Evolutionary conservation across 2,329 filamentous ascomycete species (phyloP).

Genomic region (Ophiostoma triangulosporum): DNA sequence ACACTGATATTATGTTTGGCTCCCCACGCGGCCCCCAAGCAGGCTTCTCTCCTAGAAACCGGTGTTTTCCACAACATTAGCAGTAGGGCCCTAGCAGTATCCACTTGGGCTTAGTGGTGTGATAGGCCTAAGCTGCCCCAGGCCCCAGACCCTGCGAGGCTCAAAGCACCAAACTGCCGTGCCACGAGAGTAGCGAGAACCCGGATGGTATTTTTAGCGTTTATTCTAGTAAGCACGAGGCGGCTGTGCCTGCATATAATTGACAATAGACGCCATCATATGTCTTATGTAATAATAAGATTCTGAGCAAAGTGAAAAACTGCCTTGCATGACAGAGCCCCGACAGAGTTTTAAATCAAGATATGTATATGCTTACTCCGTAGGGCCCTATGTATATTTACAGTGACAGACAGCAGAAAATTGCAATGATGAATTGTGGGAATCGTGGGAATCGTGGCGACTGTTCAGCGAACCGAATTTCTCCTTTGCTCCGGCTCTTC

Average conservation of each 20-base stretch:
- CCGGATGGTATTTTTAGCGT: constrained; percentile 14
- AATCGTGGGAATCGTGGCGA: not conserved
- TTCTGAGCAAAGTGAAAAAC: not conserved
- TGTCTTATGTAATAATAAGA: not conserved
- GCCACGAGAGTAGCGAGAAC: constrained; percentile 16
- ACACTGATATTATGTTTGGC: too few relatives aligned
- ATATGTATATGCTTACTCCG: too few relatives aligned
- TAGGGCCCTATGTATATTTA: too few relatives aligned
- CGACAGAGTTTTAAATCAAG: too few relatives aligned
- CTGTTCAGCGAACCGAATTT: too few relatives aligned
- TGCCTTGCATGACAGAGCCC: too few relatives aligned
- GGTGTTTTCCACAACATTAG: too few relatives aligned
- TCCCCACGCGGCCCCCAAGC: too few relatives aligned
- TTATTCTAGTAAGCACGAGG: not conserved
- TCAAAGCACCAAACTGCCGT: constrained; percentile 1
- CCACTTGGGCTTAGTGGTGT: not conserved
- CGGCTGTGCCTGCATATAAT: not conserved
- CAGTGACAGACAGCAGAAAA: too few relatives aligned
- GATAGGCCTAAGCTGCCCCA: constrained; percentile 4
- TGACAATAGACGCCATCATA: not conserved
- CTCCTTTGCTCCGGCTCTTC: not conserved
- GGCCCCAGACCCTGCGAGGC: constrained; percentile 7
- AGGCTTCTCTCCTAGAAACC: too few relatives aligned
- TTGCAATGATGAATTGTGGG: too few relatives aligned
- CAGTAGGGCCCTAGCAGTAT: too few relatives aligned